phyloP scores from a whole-genome alignment of 116 monocot species.

The Cymodocea nodosa region DNA sequence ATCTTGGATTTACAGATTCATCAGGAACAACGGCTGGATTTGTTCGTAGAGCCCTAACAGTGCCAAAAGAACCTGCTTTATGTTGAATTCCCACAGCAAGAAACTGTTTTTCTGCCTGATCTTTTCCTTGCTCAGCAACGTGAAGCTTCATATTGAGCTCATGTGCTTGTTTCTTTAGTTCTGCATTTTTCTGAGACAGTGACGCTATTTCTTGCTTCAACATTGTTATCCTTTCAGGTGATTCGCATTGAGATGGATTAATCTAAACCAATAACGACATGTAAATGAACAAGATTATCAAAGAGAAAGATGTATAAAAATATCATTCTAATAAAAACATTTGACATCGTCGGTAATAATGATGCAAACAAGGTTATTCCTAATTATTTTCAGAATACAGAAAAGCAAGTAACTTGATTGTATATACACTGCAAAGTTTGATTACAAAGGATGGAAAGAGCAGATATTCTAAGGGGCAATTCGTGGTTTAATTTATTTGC shows the following conservation, averaged over 20 bases:
- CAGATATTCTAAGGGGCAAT: too few species aligned
- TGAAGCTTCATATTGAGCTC: slow-evolving; percentile 45
- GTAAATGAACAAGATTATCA: too few species aligned
- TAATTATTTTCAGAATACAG: too few species aligned
- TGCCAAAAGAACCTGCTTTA: slow-evolving; percentile 77
- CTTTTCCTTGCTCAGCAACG: slow-evolving; percentile 51
- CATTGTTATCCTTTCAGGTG: slow-evolving; percentile 28
- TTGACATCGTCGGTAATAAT: too few species aligned
- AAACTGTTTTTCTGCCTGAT: slow-evolving; percentile 46
- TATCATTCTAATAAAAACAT: not conserved
- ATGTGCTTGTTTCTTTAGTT: slow-evolving; percentile 54
- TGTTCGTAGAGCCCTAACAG: slow-evolving; percentile 62
- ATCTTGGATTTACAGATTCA: slow-evolving; percentile 69
- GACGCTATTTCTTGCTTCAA: slow-evolving; percentile 54
- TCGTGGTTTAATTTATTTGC: too few species aligned
- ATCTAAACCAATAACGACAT: not conserved
- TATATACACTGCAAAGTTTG: too few species aligned
- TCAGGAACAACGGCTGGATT: slow-evolving; percentile 62
- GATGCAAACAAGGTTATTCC: too few species aligned
- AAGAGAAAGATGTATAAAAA: too few species aligned
- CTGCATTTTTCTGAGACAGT: slow-evolving; percentile 46
- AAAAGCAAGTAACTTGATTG: too few species aligned
- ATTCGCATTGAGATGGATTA: slow-evolving; percentile 11
- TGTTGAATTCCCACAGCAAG: slow-evolving; percentile 24
- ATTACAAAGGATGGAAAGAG: too few species aligned